Conservation (phyloP, 2,329 filamentous ascomycete species). For the Xylaria sp. region DNA sequence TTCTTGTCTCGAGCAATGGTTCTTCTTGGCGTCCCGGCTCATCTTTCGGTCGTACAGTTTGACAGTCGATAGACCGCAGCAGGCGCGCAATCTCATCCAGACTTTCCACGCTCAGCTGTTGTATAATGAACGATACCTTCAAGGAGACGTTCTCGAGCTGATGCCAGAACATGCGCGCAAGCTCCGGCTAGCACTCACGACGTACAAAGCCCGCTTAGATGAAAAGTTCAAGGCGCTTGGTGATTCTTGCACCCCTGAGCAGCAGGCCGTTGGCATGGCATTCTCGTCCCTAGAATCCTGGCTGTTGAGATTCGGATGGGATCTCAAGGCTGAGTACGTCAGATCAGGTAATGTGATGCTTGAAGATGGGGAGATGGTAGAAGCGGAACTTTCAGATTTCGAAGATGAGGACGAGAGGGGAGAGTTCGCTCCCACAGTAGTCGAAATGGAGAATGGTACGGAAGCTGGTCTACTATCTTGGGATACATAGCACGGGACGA, state of each 20-base stretch:
- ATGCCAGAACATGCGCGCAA: slow-evolving; percentile 48
- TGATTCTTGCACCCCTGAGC: slow-evolving; percentile 52
- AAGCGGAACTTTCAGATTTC: slow-evolving; percentile 61
- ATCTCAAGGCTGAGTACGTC: slow-evolving; percentile 62
- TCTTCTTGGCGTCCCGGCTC: slow-evolving; percentile 63
- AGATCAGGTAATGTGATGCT: slow-evolving; percentile 61
- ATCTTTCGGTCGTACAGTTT: slow-evolving; percentile 64
- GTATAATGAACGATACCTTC: slow-evolving; percentile 62
- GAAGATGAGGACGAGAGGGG: slow-evolving; percentile 66
- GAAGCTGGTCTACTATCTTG: slow-evolving; percentile 65
- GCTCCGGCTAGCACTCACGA: slow-evolving; percentile 61
- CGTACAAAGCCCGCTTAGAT: slow-evolving; percentile 66
- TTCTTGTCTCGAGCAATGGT: slow-evolving; percentile 72
- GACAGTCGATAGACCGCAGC: slow-evolving; percentile 54
- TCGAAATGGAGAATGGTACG: slow-evolving; percentile 64
- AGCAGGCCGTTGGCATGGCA: slow-evolving; percentile 58
- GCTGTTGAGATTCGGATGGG: slow-evolving; percentile 64
- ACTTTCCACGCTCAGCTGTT: slow-evolving; percentile 66
- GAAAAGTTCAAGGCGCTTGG: slow-evolving; percentile 57
- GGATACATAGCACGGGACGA: slow-evolving; percentile 40
- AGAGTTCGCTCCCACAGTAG: slow-evolving; percentile 64
- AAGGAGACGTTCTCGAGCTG: slow-evolving; percentile 56
- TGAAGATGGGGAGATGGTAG: slow-evolving; percentile 64
- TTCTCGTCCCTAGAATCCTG: slow-evolving; percentile 63
- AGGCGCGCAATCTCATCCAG: slow-evolving; percentile 61